A percentile compares a stretch with the other conserved stretches of the same genome.
These are phyloP conservation scores for Penicillium sp. DNA, from an alignment of 2,329 filamentous ascomycete genomes.

Conservation along the genomic window DNA sequence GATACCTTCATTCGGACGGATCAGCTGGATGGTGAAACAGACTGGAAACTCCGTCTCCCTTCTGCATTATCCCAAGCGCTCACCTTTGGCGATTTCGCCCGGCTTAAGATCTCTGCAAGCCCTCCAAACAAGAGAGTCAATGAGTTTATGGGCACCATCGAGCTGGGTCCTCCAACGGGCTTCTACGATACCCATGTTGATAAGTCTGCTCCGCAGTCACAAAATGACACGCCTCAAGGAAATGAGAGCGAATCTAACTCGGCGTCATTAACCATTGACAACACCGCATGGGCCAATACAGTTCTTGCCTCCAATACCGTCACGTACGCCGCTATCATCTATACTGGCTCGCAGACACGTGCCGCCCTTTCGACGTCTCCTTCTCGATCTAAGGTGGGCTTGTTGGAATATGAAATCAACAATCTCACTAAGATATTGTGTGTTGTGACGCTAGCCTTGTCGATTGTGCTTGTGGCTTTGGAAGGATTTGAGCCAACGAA, in stretches of 20 bases:
- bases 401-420: conserved; percentile 96
- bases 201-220: conserved; percentile 21
- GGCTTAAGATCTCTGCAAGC: conserved; percentile 71
- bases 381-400: conserved; percentile 87
- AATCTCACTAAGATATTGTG: conserved; percentile 95
- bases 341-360: conserved; percentile 90
- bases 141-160: conserved; percentile 86
- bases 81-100: conserved; percentile 65
- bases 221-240: conserved; percentile 19
- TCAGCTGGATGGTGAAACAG: conserved; percentile 94
- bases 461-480: conserved; percentile 81
- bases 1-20: conserved; percentile 98
- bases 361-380: conserved; percentile 90
- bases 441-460: conserved; percentile 79
- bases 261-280: conserved; percentile 83
- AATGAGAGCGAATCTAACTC: conserved; percentile 48
- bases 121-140: conserved; percentile 94
- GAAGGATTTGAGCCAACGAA: conserved; percentile 68
- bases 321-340: conserved; percentile 85
- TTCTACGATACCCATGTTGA: conserved; percentile 47
- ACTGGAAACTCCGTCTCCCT: conserved; percentile 93
- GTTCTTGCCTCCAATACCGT: conserved; percentile 90
- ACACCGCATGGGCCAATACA: conserved; percentile 98
- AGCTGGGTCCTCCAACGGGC: conserved; percentile 61
- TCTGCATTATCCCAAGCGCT: conserved; percentile 83